Evolutionary conservation across 2,329 filamentous ascomycete species (phyloP).

Genomic region (Aureobasidium sp.): DNA sequence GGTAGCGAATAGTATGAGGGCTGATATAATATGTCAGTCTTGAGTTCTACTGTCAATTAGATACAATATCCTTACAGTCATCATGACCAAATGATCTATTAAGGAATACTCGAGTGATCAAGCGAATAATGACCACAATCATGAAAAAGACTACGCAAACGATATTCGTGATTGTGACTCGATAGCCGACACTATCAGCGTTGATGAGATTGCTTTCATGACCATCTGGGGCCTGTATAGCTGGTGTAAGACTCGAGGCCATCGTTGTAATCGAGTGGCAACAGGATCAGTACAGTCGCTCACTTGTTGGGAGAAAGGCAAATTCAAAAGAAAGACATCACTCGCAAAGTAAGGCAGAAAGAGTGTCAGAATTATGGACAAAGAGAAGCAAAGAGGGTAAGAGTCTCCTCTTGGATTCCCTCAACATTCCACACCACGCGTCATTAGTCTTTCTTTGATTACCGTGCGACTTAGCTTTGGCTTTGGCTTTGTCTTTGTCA

Average conservation of each 20-base stretch:
- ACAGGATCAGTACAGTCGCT: background rate
- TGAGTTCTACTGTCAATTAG: too few species aligned
- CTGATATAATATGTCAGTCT: background rate
- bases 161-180: conserved; percentile 11
- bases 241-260: conserved; percentile 6
- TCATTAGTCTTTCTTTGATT: conserved; percentile 13
- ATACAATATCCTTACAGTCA: conserved; percentile 1
- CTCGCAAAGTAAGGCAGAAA: background rate
- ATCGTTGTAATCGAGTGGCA: background rate
- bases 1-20: conserved; percentile 7
- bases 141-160: conserved; percentile 14
- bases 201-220: conserved; percentile 3
- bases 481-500: conserved; percentile 6
- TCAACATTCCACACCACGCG: conserved; percentile 14
- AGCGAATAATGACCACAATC: conserved; percentile 5
- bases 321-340: conserved; percentile 1
- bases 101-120: conserved; percentile 10
- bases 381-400: background rate
- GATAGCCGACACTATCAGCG: background rate
- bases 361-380: conserved; percentile 1
- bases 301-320: background rate
- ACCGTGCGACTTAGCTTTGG: conserved; percentile 5
- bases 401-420: background rate
- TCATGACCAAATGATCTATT: conserved; percentile 14
- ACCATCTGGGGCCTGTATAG: conserved; percentile 3